Evolutionary conservation across 2,329 filamentous ascomycete genomes (phyloP).

Genomic region (Thielaviopsis populi): DNA sequence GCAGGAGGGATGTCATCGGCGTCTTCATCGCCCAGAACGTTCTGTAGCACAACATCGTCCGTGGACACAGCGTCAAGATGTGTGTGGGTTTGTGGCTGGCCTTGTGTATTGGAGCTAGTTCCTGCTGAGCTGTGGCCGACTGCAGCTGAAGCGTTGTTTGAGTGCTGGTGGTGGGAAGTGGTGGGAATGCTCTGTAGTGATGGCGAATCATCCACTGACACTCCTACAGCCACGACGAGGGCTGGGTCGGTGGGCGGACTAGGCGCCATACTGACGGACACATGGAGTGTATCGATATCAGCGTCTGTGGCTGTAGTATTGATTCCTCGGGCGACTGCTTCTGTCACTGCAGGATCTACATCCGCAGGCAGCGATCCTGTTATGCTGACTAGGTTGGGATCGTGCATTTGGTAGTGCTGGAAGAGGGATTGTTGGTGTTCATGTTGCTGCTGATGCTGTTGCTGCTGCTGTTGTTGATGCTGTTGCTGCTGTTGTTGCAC

Average conservation of each 20-base stretch:
- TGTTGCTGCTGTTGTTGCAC: conserved; percentile 7
- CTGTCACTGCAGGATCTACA: neutral
- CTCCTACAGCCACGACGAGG: neutral
- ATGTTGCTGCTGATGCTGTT: neutral
- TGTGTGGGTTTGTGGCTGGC: neutral
- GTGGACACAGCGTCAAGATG: neutral
- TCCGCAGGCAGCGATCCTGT: neutral
- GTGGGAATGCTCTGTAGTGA: neutral
- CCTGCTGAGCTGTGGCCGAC: neutral
- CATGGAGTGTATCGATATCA: neutral
- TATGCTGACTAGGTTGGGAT: neutral
- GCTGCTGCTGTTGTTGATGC: neutral
- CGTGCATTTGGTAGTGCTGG: conserved; percentile 2
- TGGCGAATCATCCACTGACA: neutral
- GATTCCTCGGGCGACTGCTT: neutral
- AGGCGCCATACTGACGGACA: neutral
- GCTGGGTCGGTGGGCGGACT: conserved; percentile 8
- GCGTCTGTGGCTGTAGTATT: neutral
- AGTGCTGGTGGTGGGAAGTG: neutral
- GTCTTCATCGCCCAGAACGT: neutral
- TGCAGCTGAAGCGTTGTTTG: neutral
- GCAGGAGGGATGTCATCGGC: neutral
- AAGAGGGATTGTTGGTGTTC: neutral
- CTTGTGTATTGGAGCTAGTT: neutral
- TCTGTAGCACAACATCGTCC: neutral